Percentiles rank a stretch among this genome's conserved stretches.
These are phyloP conservation scores for Postia placenta DNA, from an alignment of 768 basidiomycete species.

Conservation along the genomic window DNA sequence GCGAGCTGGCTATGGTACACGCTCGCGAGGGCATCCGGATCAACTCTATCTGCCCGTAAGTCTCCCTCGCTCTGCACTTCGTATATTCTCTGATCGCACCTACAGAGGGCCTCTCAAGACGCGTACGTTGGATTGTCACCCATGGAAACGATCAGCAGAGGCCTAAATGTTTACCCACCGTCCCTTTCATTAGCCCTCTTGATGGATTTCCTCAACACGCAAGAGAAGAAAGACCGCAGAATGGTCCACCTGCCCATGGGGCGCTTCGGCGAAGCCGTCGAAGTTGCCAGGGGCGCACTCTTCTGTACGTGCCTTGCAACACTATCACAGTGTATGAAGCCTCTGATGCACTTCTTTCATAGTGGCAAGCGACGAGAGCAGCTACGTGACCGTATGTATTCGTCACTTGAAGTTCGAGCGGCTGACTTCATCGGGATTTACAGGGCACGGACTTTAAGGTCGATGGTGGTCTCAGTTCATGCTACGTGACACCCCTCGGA, in stretches of 20 bases:
- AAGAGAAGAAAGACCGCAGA: constrained; percentile 90
- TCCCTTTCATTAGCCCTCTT: constrained; percentile 63
- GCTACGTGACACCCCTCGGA: constrained; percentile 88
- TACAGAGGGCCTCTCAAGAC: constrained; percentile 89
- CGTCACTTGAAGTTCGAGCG: no score
- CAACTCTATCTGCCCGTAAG: constrained; percentile 95
- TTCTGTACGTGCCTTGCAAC: constrained; percentile 63
- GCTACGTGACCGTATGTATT: constrained; percentile 81
- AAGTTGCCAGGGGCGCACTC: constrained; percentile 87
- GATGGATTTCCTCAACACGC: constrained; percentile 97
- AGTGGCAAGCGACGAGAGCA: constrained; percentile 94
- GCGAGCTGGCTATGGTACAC: constrained; percentile 97
- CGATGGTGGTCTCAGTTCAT: constrained; percentile 88
- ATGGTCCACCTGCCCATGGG: constrained; percentile 94
- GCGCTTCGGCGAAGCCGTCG: constrained; percentile 94
- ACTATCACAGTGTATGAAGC: not conserved
- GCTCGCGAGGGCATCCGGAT: constrained; percentile 94
- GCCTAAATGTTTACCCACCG: no score
- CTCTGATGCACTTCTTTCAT: constrained; percentile 5
- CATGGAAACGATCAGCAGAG: not conserved
- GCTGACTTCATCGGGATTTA: no score
- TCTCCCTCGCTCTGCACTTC: constrained; percentile 9
- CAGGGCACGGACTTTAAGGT: constrained; percentile 92
- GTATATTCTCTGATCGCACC: not conserved
- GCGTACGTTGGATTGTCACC: constrained; percentile 46